Evolutionary conservation across 1,139 yeast species (phyloP).

Genomic region (Meyerozyma guilliermondii): DNA sequence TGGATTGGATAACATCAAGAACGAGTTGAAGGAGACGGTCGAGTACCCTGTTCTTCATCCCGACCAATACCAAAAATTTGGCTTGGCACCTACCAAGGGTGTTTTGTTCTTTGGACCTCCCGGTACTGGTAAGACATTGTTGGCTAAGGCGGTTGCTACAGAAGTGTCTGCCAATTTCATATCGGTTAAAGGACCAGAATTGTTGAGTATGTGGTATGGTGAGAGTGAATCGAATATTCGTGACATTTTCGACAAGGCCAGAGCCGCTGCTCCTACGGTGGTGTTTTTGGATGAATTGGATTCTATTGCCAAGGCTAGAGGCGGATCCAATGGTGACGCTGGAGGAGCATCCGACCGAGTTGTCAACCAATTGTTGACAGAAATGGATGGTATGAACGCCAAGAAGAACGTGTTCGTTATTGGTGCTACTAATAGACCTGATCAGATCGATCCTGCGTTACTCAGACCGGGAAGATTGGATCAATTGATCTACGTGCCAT

Average conservation of each 20-base stretch:
- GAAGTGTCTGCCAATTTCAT: constrained; percentile 96
- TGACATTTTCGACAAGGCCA: constrained; percentile 95
- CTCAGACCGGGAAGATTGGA: constrained; percentile 99
- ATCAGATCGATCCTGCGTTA: constrained; percentile 97
- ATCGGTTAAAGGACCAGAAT: constrained; percentile 95
- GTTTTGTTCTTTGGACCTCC: constrained; percentile 99
- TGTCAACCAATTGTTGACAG: constrained; percentile 95
- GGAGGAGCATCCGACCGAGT: constrained; percentile 99
- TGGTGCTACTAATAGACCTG: constrained; percentile 99
- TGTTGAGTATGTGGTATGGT: constrained; percentile 98
- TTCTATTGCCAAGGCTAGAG: constrained; percentile 96
- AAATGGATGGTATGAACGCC: constrained; percentile 99
- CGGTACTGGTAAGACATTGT: constrained; percentile 97
- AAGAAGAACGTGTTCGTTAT: constrained; percentile 97
- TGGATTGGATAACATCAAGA: constrained; percentile 92
- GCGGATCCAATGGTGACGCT: constrained; percentile 87
- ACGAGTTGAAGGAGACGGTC: constrained; percentile 96
- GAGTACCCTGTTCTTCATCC: constrained; percentile 98
- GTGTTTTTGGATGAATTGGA: constrained; percentile 97
- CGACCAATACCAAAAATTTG: constrained; percentile 96
- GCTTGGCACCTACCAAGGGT: constrained; percentile 96
- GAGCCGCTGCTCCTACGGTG: constrained; percentile 98
- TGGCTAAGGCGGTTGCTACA: constrained; percentile 98
- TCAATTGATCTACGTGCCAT: constrained; percentile 95
- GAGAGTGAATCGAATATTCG: constrained; percentile 96